Evolutionary conservation across 257 asterid species (phyloP), one percentile per base, ranked within the genome.

Genomic region (Gynochthodes officinalis): DNA sequence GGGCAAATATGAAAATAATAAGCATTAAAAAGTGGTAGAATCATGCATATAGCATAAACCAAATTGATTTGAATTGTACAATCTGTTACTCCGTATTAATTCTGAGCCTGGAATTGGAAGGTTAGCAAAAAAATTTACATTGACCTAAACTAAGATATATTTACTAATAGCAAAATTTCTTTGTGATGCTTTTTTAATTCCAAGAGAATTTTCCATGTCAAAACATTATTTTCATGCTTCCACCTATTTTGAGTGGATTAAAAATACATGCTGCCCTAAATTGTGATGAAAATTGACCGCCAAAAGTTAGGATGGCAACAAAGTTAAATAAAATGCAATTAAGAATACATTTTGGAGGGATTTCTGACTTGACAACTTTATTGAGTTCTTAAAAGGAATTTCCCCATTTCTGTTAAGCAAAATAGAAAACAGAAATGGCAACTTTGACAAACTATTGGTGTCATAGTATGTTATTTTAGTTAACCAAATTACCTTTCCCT

Each of bases 401-500:
- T 43, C 1, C 5, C 37, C 73, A 9, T 35, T 12, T 12, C 37
- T 32, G 48, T 2, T 5, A 35, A 8, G 32, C 43, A 68, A 16
- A 16, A 28, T 27, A 71, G 25, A 49, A 60, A 72, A 63, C 32
- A 30, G 37, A 72, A 49, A 43, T 57, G n/a, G n/a, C 9, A 9
- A 19, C 15, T 68, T 50, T 35, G 13, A 15, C n/a, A 46, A 33
- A 14, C 48, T 25, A 48, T 16, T 10, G 14, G 43, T 46, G 13
- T 32, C 27, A 8, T 62, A 27, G 16, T 11, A 39, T 40, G 23
- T 39, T 3, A 21, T 39, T 21, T 28, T 39, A 18, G 39, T 21
- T 43, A 21, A 30, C 21, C 54, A 23, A 73, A n/a, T 84, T 83
- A 93, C 98, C 97, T 89, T 89, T 74, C 98, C 97, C 86, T 84